Base-by-base conservation (phyloP, 1,139 yeast species). In the Keqinozyma sinolaborantium region DNA sequence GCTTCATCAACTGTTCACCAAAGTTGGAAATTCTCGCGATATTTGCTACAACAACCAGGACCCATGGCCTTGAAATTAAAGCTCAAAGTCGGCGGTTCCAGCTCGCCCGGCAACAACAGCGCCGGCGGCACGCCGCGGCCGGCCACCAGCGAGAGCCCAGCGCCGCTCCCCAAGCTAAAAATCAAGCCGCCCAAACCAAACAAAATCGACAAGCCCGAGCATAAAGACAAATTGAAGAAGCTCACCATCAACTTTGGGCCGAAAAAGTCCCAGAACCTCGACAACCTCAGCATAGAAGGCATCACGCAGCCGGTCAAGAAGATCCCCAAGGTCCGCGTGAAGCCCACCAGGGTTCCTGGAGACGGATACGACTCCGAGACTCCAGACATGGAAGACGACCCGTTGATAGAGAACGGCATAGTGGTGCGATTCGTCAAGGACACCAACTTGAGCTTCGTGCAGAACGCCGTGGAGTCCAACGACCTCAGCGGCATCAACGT, bases 321-420 rank as follows among this genome's bases (percentile, higher is more conserved):
- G 25, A 65, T 79, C 0, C 90, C 92, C 0, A 65, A 79, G 28
- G 79, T 87, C 33, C 64, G 94, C 40, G 79, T 90, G 34, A 87
- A 86, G 49, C 95, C 95, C 0, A 82, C 86, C 0, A 63, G 95
- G 43, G 72, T 83, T 7, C 95, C 95, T 0, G 96, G 96, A 1
- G 96, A 90, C 46, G 97, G 97, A 0, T 92, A 92, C 56, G 98
- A 92, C 52, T 84, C 96, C 1, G 98, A 92, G 49, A 97, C 95
- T 8, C 95, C 97, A 1, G 97, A 92, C 47, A 64, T 87, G 27
- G 98, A 92, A 53, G 97, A 88, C 38, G 97, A 92, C 50, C 98
- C 98, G 0, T 63, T 87, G 43, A 65, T 88, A 16, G 97, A 92
- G 51, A 95, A 85, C 43, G 96, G 95, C 0, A 72, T 92, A 3